phyloP scores from a whole-genome alignment of 371 early-diverging fungal species.

The Apophysomyces elegans region DNA sequence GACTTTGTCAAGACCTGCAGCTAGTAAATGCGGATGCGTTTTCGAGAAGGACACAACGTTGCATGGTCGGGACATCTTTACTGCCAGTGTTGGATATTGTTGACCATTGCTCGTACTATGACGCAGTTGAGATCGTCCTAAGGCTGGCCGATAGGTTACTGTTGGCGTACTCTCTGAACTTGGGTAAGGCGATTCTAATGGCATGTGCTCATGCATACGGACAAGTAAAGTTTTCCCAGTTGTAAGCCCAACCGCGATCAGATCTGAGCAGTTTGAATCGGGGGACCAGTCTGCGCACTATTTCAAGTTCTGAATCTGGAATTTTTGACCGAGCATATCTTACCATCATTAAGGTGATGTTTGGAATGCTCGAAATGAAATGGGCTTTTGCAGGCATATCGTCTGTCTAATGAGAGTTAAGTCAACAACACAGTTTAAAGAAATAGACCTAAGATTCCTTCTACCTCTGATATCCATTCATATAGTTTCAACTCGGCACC shows the following conservation, averaged over 20 bases:
- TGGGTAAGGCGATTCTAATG: conserved; percentile 10
- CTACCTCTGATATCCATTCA: conserved; percentile 67
- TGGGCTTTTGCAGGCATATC: conserved; percentile 54
- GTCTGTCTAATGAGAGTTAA: conserved; percentile 36
- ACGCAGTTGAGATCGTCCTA: conserved; percentile 11
- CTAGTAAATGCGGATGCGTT: conserved; percentile 62
- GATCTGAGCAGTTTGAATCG: conserved; percentile 63
- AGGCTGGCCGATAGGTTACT: not conserved
- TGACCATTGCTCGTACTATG: conserved; percentile 20
- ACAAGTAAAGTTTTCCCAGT: conserved; percentile 71
- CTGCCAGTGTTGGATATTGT: conserved; percentile 57
- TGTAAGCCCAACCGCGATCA: conserved; percentile 73
- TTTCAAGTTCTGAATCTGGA: conserved; percentile 7
- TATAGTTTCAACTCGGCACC: conserved; percentile 70
- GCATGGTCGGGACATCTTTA: conserved; percentile 70
- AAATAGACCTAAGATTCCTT: not conserved
- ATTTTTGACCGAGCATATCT: not conserved
- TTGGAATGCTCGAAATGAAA: conserved; percentile 63
- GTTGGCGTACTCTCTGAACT: conserved; percentile 4
- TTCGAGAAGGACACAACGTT: conserved; percentile 76
- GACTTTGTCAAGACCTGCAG: conserved; percentile 77
- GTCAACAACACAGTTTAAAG: not conserved
- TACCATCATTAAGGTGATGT: conserved; percentile 69
- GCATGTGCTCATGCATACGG: conserved; percentile 56
- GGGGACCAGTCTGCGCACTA: conserved; percentile 83